Evolutionary conservation across 352 stramenopile species (phyloP), one percentile per base, ranked within the genome.

Genomic region (Phytophthora pisi): DNA sequence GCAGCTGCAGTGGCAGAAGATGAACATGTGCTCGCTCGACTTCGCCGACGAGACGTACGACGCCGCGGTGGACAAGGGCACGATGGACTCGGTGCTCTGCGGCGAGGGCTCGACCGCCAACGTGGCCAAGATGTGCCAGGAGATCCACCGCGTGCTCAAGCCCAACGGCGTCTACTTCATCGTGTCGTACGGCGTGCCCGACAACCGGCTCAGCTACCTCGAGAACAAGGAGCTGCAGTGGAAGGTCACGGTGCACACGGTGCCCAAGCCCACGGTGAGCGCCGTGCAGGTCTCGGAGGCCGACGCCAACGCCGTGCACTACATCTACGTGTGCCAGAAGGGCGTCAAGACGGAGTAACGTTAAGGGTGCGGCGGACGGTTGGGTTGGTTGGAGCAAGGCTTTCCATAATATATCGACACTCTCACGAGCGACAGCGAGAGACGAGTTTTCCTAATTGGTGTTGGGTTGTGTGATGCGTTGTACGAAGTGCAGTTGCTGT

Each of bases 291-390:
- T 98, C 51, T 90, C 91, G n/a, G 96, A 96, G 51, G 89, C 91
- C 8, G 95, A 99, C 66, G 93, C 93, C 24, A 98, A 97, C 61
- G 89, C 84, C 50, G 95, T 98, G 57, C 96, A 99, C 74, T 99
- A 99, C 89, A 89, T 99, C 51, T 99, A 98, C 71, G 89, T 98
- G 13, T 98, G 95, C 86, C 82, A 97, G 68, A 98, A 98, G 78
- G 85, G 84, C 34, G 66, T 78, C 43, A 92, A 93, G 43, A 18
- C 67, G 15, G 71, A 78, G 54, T 78, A 72, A 28, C 26, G 26
- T 28, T 28, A 28, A 28, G 26, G 26, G 54, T 3, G 38, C 38
- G 15, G 13, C 38, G 40, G 7, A 20, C 40, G 15, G 3, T 34
- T 34, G 28, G 28, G 28, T 34, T 20, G 20, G 20, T 28, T 18